Percentiles rank a stretch among this genome's conserved stretches.
These are phyloP conservation scores for Schoenoplectus triqueter DNA, from an alignment of 202 grass and related monocot genomes.

Conservation along the genomic window DNA sequence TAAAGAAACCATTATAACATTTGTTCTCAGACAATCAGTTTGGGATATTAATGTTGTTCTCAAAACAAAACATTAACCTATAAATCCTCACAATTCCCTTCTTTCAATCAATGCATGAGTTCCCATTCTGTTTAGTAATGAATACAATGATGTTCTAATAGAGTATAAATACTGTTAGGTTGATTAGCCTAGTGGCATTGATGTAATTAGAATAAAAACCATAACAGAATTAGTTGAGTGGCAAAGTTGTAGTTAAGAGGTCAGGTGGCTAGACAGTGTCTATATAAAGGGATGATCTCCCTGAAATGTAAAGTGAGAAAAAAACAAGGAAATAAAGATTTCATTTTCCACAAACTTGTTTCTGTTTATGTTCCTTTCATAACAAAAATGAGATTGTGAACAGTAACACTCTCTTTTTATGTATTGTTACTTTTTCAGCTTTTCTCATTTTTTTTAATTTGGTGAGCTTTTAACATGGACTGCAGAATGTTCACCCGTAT, in stretches of 20 bases:
- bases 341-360: no score
- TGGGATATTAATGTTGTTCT: background rate
- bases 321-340: no score
- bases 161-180: no score
- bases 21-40: background rate
- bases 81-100: background rate
- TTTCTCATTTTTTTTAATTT: background rate
- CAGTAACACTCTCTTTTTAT: background rate
- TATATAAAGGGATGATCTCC: no score
- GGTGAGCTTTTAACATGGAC: background rate
- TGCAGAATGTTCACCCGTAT: slow-evolving; percentile 78
- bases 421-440: background rate
- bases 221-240: no score
- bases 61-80: background rate
- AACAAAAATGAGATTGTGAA: background rate
- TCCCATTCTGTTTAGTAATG: background rate
- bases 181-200: no score
- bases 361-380: background rate
- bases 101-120: background rate
- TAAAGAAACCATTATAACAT: background rate
- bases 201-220: no score
- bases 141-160: background rate
- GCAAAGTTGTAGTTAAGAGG: no score
- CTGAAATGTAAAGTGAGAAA: no score
- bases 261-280: no score